Conservation (phyloP, 805 yeast species). For the Debaryomyces prosopidis region DNA sequence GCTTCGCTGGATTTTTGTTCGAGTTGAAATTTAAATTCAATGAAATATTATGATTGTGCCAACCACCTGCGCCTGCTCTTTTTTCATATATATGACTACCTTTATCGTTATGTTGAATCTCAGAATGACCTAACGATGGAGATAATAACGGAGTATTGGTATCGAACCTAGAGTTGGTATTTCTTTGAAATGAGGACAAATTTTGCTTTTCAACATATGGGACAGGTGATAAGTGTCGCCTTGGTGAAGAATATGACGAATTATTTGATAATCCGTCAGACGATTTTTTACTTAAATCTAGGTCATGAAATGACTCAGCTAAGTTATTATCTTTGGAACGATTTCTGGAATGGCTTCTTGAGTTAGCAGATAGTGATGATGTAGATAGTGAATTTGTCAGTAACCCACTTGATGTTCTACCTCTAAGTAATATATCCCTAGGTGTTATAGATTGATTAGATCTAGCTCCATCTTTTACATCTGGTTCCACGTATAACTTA, state of each 20-base stretch:
- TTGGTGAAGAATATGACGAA: conserved; percentile 48
- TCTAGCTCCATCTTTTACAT: conserved; percentile 13
- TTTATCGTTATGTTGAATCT: conserved; percentile 1
- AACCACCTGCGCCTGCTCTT: conserved; percentile 20
- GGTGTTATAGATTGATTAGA: conserved; percentile 45
- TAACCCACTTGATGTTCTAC: conserved; percentile 11
- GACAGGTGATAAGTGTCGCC: conserved; percentile 58
- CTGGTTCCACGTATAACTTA: conserved; percentile 11
- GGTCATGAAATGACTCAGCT: conserved; percentile 25
- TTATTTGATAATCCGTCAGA: conserved; percentile 19
- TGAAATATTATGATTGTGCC: conserved; percentile 2
- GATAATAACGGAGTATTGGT: conserved; percentile 49
- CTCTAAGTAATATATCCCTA: conserved; percentile 38
- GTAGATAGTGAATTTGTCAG: conserved; percentile 1
- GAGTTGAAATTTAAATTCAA: conserved; percentile 5
- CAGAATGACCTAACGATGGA: conserved; percentile 15
- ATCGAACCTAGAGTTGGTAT: conserved; percentile 24
- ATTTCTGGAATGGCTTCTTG: conserved; percentile 10
- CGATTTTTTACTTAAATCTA: conserved; percentile 24
- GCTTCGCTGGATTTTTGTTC: conserved; percentile 25
- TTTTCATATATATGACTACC: conserved; percentile 10
- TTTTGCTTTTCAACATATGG: conserved; percentile 49
- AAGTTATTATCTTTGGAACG: conserved; percentile 19
- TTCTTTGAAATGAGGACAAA: conserved; percentile 62
- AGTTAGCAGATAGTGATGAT: conserved; percentile 4